Evolutionary conservation across 2,329 filamentous ascomycete species (phyloP).

Genomic region (Fusarium irregulare): DNA sequence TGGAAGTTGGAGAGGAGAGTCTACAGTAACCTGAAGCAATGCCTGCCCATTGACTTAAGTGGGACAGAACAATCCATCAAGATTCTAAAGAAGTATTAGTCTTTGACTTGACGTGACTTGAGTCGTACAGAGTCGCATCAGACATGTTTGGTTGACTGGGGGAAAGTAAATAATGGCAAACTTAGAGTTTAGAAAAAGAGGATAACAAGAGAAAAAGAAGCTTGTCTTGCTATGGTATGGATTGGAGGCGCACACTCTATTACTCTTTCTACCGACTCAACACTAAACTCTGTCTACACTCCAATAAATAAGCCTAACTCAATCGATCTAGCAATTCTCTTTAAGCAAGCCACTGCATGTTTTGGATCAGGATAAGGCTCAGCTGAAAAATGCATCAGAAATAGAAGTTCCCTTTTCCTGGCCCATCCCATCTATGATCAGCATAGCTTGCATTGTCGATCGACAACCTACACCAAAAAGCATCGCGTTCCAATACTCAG

Average conservation of each 20-base stretch:
- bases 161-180: slow-evolving; percentile 35
- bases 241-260: background rate
- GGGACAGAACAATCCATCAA: slow-evolving; percentile 25
- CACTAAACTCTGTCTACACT: slow-evolving; percentile 17
- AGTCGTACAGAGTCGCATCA: background rate
- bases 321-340: background rate
- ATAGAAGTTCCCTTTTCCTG: background rate
- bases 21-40: slow-evolving; percentile 1
- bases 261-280: slow-evolving; percentile 10
- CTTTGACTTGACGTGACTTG: too few relatives aligned
- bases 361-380: slow-evolving; percentile 9
- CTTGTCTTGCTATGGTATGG: background rate
- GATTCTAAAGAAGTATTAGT: too few relatives aligned
- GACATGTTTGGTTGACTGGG: slow-evolving; percentile 14
- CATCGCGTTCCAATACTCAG: background rate
- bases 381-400: slow-evolving; percentile 15
- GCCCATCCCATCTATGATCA: slow-evolving; percentile 3
- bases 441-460: background rate
- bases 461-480: background rate
- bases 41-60: slow-evolving; percentile 23
- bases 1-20: slow-evolving; percentile 23
- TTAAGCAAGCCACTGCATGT: slow-evolving; percentile 20
- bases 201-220: background rate
- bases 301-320: slow-evolving; percentile 3
- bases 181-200: slow-evolving; percentile 10